Evolutionary conservation across 169 alveolate genomes (phyloP).

Genomic region (Plasmodium inui): DNA sequence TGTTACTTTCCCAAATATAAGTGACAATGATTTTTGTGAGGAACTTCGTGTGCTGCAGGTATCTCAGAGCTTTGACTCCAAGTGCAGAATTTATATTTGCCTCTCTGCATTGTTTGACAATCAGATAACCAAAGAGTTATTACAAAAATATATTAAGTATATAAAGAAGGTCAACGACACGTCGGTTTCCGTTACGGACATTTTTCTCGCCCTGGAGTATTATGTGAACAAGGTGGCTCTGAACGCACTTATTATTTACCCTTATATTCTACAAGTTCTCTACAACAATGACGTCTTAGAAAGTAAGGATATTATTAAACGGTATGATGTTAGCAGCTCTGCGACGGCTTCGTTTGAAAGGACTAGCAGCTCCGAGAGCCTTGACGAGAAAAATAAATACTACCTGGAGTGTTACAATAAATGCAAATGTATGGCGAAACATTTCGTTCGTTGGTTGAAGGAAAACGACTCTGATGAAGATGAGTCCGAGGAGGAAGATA

Average conservation of each 20-base stretch:
- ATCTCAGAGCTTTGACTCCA: conserved; percentile 91
- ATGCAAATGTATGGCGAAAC: conserved; percentile 86
- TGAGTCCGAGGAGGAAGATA: conserved; percentile 77
- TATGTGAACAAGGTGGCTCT: conserved; percentile 83
- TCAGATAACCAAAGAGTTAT: conserved; percentile 71
- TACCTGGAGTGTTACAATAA: conserved; percentile 77
- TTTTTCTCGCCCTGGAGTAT: conserved; percentile 85
- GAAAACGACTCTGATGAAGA: conserved; percentile 80
- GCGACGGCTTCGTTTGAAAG: not conserved
- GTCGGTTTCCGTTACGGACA: conserved; percentile 84
- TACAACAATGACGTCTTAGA: conserved; percentile 87
- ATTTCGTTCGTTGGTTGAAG: conserved; percentile 88
- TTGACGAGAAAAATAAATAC: conserved; percentile 60
- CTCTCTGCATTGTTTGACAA: conserved; percentile 82
- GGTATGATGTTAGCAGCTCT: conserved; percentile 69
- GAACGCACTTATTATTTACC: conserved; percentile 83
- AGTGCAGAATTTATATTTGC: conserved; percentile 84
- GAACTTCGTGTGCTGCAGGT: conserved; percentile 93
- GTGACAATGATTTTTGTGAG: conserved; percentile 86
- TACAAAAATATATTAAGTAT: conserved; percentile 81
- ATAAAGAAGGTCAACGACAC: conserved; percentile 82
- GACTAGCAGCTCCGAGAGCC: conserved; percentile 60
- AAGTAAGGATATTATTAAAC: conserved; percentile 83
- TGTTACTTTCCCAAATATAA: conserved; percentile 77
- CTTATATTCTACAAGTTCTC: conserved; percentile 86